phyloP scores from a whole-genome alignment of 495 filamentous ascomycete species.

The Glonium stellatum region DNA sequence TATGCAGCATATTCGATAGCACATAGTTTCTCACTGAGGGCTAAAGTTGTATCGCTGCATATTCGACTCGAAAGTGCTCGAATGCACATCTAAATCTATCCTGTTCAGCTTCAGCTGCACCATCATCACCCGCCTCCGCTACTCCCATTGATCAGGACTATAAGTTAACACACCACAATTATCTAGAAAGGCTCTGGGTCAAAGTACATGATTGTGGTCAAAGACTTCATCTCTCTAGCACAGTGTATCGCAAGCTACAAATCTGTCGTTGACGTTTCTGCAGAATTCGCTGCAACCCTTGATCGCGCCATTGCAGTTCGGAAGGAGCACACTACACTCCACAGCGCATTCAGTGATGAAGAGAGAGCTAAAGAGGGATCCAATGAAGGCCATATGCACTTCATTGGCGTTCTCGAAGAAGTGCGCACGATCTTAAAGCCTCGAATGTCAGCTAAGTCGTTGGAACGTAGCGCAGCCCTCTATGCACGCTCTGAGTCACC shows the following conservation, averaged over 20 bases:
- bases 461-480: not conserved
- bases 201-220: conserved; percentile 37
- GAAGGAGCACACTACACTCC: not conserved
- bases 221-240: conserved; percentile 38
- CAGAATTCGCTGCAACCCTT: conserved; percentile 10
- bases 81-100: not conserved
- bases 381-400: conserved; percentile 34
- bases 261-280: conserved; percentile 26
- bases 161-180: not conserved
- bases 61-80: not conserved
- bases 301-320: conserved; percentile 1
- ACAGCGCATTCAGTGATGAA: not conserved
- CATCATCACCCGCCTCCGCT: not conserved
- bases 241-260: conserved; percentile 34
- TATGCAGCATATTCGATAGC: not conserved
- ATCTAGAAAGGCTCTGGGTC: not conserved
- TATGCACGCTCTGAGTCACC: not conserved
- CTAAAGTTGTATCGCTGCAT: too few relatives aligned
- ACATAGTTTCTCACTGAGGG: not conserved
- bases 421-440: conserved; percentile 33
- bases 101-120: not conserved
- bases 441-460: not conserved
- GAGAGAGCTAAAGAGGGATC: conserved; percentile 3
- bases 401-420: conserved; percentile 33
- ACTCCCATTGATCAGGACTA: not conserved